phyloP scores from a whole-genome alignment of 305 asterid species.

The Fraxinus sp. region DNA sequence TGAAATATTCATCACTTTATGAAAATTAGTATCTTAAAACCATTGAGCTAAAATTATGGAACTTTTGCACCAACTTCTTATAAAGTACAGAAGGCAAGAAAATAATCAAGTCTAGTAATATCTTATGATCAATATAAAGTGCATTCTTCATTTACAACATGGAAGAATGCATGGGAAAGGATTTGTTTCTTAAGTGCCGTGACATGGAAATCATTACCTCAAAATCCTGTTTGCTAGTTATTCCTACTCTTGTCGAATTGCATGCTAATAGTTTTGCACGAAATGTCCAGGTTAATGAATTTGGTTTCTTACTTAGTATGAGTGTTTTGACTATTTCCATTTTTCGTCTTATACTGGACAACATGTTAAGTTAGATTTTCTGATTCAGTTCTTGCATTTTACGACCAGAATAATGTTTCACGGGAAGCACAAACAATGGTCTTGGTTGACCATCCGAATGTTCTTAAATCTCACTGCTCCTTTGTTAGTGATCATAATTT shows the following conservation, averaged over 20 bases:
- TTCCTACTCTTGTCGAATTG: not conserved
- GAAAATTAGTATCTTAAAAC: not conserved
- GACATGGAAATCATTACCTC: not conserved
- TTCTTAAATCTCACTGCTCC: constrained; percentile 89
- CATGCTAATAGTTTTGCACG: constrained; percentile 21
- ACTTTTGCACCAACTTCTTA: not conserved
- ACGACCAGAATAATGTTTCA: constrained; percentile 69
- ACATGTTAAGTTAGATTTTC: constrained; percentile 18
- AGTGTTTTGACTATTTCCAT: constrained; percentile 6
- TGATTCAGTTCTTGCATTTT: constrained; percentile 31
- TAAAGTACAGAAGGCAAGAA: not conserved
- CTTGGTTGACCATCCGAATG: constrained; percentile 91
- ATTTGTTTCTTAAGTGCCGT: not conserved
- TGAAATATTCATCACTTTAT: not conserved
- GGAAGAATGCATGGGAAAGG: not conserved
- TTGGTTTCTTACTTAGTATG: constrained; percentile 13
- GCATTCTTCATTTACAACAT: not conserved
- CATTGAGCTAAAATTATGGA: not conserved
- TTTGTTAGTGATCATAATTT: constrained; percentile 80
- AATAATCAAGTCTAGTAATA: not conserved
- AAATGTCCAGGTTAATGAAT: constrained; percentile 5
- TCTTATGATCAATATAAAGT: not conserved
- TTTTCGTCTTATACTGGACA: constrained; percentile 15
- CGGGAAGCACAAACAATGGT: constrained; percentile 97
- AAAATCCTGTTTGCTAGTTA: constrained; percentile 10